Percentiles rank a stretch among this genome's conserved stretches.
phyloP scores from a whole-genome alignment of 2,329 filamentous ascomycete species.

The Xylariaceae sp. region DNA sequence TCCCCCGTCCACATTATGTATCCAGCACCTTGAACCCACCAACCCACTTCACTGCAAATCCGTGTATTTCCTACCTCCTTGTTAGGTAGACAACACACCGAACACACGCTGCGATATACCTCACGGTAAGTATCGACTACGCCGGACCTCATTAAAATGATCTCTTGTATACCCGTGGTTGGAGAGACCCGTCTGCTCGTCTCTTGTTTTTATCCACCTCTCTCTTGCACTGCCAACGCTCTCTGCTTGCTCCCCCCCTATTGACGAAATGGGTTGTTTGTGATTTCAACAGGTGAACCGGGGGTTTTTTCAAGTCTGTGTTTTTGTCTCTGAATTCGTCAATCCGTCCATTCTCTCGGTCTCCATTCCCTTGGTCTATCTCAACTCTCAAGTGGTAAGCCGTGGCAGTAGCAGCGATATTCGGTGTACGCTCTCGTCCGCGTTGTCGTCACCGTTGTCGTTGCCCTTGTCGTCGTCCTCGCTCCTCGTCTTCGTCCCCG shows the following conservation, averaged over 20 bases:
- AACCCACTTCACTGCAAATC: not conserved
- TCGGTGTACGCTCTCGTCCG: not conserved
- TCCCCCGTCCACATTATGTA: slow-evolving; percentile 6
- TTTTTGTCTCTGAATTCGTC: slow-evolving; percentile 17
- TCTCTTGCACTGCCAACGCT: slow-evolving; percentile 13
- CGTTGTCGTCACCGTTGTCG: not conserved
- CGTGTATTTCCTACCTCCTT: not conserved
- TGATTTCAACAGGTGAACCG: slow-evolving; percentile 9
- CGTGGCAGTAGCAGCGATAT: not conserved
- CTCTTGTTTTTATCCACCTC: slow-evolving; percentile 3
- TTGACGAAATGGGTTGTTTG: slow-evolving; percentile 4
- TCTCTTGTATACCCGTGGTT: slow-evolving; percentile 2
- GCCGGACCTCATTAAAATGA: not conserved
- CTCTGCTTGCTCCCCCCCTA: slow-evolving; percentile 17
- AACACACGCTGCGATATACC: not conserved
- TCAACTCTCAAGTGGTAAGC: not conserved
- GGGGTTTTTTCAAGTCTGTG: not conserved
- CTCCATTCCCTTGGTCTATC: not conserved
- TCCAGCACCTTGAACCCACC: not conserved
- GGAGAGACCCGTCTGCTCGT: slow-evolving; percentile 9
- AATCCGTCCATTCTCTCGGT: not conserved
- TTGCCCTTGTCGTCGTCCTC: not conserved
- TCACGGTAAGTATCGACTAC: not conserved
- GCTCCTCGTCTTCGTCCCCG: slow-evolving; percentile 8
- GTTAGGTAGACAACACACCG: not conserved